These are phyloP conservation scores for Scutellaria minor DNA, from an alignment of 257 asterid genomes.

Conservation along the genomic window DNA sequence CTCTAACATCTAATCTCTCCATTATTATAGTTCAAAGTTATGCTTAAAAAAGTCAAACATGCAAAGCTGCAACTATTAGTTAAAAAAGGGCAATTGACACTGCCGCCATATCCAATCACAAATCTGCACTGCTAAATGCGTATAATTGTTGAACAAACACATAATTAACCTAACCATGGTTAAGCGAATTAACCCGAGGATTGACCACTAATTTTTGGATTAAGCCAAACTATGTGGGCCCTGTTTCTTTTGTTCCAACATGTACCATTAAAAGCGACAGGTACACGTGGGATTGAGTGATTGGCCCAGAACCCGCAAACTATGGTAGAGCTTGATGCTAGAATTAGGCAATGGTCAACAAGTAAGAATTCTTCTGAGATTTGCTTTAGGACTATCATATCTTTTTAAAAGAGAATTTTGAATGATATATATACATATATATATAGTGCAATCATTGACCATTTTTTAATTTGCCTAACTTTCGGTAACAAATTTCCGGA, in stretches of 20 bases:
- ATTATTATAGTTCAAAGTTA: not conserved
- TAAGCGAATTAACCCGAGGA: slow-evolving; percentile 53
- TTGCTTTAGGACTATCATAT: slow-evolving; percentile 44
- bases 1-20: not conserved
- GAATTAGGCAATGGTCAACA: slow-evolving; percentile 53
- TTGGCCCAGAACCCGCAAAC: slow-evolving; percentile 39
- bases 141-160: not conserved
- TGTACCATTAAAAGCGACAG: slow-evolving; percentile 50
- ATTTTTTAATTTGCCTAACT: slow-evolving; percentile 44
- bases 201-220: slow-evolving; percentile 47
- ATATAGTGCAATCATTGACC: slow-evolving; percentile 36
- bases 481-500: slow-evolving; percentile 29
- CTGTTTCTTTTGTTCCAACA: slow-evolving; percentile 67
- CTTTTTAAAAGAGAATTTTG: slow-evolving; percentile 29
- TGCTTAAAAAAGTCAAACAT: slow-evolving; percentile 35
- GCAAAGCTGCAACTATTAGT: slow-evolving; percentile 30
- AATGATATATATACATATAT: not conserved
- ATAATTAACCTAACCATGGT: slow-evolving; percentile 28
- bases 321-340: slow-evolving; percentile 5
- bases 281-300: slow-evolving; percentile 28
- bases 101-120: slow-evolving; percentile 37
- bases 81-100: slow-evolving; percentile 34
- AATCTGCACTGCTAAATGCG: not conserved
- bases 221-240: slow-evolving; percentile 44
- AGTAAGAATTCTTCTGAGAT: slow-evolving; percentile 37